Evolutionary conservation across 805 yeast genomes (phyloP).

Genomic region (Ogataea haglerorum): DNA sequence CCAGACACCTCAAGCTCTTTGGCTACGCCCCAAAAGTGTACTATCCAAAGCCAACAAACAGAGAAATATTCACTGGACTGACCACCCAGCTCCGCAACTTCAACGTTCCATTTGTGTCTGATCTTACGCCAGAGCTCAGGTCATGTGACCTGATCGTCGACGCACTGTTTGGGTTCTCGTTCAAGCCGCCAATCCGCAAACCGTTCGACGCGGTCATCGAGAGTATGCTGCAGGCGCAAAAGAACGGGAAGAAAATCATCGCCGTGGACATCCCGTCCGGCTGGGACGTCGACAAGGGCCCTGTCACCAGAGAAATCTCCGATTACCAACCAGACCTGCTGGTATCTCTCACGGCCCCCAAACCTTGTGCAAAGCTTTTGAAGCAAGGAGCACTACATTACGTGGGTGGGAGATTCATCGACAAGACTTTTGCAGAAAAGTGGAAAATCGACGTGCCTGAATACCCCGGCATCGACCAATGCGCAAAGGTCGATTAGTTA

Average conservation of each 20-base stretch:
- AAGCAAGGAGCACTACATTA: slow-evolving; percentile 52
- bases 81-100: slow-evolving; percentile 65
- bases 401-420: slow-evolving; percentile 88
- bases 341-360: slow-evolving; percentile 90
- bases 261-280: slow-evolving; percentile 94
- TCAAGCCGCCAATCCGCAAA: slow-evolving; percentile 79
- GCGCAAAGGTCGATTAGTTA: slow-evolving; percentile 29
- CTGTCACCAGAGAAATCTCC: slow-evolving; percentile 37
- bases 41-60: slow-evolving; percentile 69
- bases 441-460: slow-evolving; percentile 67
- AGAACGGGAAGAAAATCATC: slow-evolving; percentile 51
- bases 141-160: slow-evolving; percentile 60
- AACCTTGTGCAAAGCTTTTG: slow-evolving; percentile 69
- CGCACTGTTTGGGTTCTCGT: slow-evolving; percentile 90
- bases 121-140: slow-evolving; percentile 27
- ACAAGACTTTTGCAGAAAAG: slow-evolving; percentile 59
- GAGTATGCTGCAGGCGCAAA: slow-evolving; percentile 35
- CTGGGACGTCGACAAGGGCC: slow-evolving; percentile 95
- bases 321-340: slow-evolving; percentile 56
- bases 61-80: slow-evolving; percentile 56
- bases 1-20: slow-evolving; percentile 80
- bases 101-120: slow-evolving; percentile 53
- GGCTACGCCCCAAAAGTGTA: slow-evolving; percentile 74
- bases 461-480: slow-evolving; percentile 58
- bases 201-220: slow-evolving; percentile 59